These are phyloP conservation scores for Teunomyces aglyptinius DNA, from an alignment of 805 yeast species.

Conservation along the genomic window DNA sequence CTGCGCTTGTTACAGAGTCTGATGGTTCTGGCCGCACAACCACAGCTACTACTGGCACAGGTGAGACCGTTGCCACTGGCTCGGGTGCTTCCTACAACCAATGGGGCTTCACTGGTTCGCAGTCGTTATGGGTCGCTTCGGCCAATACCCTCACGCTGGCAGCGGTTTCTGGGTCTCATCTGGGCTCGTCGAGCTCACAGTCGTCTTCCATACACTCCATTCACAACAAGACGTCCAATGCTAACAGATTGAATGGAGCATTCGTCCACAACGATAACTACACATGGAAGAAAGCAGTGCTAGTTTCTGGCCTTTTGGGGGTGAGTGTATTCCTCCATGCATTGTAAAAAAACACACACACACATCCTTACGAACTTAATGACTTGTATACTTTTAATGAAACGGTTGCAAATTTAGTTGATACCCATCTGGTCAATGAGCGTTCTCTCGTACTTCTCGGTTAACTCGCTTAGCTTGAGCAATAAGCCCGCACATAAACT, in stretches of 20 bases:
- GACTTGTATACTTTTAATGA: background rate
- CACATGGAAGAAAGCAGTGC: constrained; percentile 15
- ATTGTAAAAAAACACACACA: background rate
- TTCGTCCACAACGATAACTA: constrained; percentile 13
- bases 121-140: constrained; percentile 32
- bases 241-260: constrained; percentile 12
- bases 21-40: constrained; percentile 3
- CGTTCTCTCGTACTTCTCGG: constrained; percentile 26
- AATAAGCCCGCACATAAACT: constrained; percentile 41
- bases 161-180: constrained; percentile 2
- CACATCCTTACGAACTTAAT: background rate
- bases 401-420: background rate
- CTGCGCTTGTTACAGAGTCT: constrained; percentile 9
- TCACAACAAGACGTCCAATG: constrained; percentile 18
- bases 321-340: constrained; percentile 13
- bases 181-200: constrained; percentile 6
- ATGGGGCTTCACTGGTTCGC: constrained; percentile 43
- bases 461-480: constrained; percentile 24
- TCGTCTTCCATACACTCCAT: constrained; percentile 14
- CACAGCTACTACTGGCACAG: constrained; percentile 10
- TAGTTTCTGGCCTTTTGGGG: constrained; percentile 17
- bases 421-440: constrained; percentile 25
- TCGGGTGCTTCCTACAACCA: constrained; percentile 30
- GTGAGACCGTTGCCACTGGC: constrained; percentile 4
- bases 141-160: constrained; percentile 5